Evolutionary conservation across 2,329 filamentous ascomycete genomes (phyloP).

Genomic region (Cytospora piceae): DNA sequence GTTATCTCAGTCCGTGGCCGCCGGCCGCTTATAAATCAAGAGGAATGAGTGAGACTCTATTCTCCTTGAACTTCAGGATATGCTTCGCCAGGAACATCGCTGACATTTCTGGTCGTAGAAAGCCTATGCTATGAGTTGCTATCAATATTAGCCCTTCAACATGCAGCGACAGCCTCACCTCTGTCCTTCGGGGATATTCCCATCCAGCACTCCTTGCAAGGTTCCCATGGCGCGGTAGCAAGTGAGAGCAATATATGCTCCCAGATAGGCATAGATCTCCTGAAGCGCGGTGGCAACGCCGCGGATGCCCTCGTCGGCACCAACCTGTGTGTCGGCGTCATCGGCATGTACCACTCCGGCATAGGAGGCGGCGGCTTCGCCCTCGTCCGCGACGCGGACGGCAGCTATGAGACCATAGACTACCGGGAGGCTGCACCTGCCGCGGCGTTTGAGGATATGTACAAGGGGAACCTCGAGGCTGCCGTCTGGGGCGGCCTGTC

Average conservation of each 20-base stretch:
- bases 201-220: constrained; percentile 25
- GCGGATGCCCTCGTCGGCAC: constrained; percentile 77
- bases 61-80: neutral
- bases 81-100: neutral
- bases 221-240: constrained; percentile 64
- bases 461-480: constrained; percentile 66
- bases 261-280: constrained; percentile 65
- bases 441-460: constrained; percentile 85
- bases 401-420: constrained; percentile 84
- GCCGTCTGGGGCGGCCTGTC: constrained; percentile 76
- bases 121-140: constrained; percentile 10
- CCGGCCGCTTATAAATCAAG: constrained; percentile 6
- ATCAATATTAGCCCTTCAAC: constrained; percentile 13
- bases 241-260: constrained; percentile 73
- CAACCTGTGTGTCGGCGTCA: constrained; percentile 74
- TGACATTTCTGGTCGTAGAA: constrained; percentile 5
- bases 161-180: constrained; percentile 16
- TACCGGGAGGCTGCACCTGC: constrained; percentile 88
- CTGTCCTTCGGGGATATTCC: constrained; percentile 8
- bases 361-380: constrained; percentile 92
- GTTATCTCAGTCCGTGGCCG: constrained; percentile 8
- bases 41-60: constrained; percentile 25
- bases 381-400: constrained; percentile 72
- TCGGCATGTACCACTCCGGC: constrained; percentile 78
- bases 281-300: constrained; percentile 68